Base-by-base conservation (phyloP, 495 filamentous ascomycete genomes). In the Aspergillus nidulans region DNA sequence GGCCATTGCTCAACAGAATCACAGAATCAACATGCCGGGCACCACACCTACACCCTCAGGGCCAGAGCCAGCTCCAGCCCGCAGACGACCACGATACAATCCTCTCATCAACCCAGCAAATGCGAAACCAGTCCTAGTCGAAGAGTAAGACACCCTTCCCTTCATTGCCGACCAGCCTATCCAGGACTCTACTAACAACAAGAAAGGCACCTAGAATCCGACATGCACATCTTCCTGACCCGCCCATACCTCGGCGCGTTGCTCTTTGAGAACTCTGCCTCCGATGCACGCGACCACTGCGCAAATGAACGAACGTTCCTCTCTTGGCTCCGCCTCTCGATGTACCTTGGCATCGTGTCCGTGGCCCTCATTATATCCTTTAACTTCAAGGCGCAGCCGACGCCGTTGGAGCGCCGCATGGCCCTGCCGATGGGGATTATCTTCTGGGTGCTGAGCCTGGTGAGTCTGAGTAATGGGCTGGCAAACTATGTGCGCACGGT, bases 301-400 rank as follows among this genome's bases (percentile, higher is more conserved):
- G 79, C 79, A 25, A 81, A 80, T 47, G 79, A 82, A 59, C 76
- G 79, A 41, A 82, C 88, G 18, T 98, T 97, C 65, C 86, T 98
- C 48, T 97, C 95, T 18, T 97, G 92, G 82, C 85, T 98, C 4
- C 85, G 94, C 3, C 82, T 98, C 5, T 86, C 88, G 16, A 82
- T 97, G 62, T 96, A 96, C 75, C 87, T 98, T 77, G 81, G 90
- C 50, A 75, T 98, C 28, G 92, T 97, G 18, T 82, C 90, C 8
- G 76, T 92, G 16, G 94, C 94, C 38, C 96, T 98, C 56, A 80
- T 94, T 8, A 79, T 96, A 36, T 96, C 91, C 7, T 97, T 98
- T 69, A 92, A 98, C 60, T 82, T 98, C 49, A 89, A 89, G 57
- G 73, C 77, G 18, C 69, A 84, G 54, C 89, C 94, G 3, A 82